A percentile compares a stretch with the other conserved stretches of the same genome.
These are phyloP conservation scores for Hypoxylon sp. DNA, from an alignment of 2,329 filamentous ascomycete species.

Conservation along the genomic window DNA sequence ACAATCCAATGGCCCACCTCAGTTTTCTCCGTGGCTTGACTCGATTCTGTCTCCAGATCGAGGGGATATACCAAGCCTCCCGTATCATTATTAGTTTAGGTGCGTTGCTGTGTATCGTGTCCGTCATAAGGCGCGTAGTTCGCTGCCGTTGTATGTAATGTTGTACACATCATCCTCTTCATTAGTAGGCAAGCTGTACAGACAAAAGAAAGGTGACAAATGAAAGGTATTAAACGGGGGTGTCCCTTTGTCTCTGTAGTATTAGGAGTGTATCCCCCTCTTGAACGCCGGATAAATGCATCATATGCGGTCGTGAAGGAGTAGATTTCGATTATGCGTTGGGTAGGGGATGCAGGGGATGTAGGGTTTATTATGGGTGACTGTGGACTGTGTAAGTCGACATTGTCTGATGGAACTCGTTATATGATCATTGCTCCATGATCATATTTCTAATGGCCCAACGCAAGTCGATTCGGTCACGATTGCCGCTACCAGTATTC, in stretches of 20 bases:
- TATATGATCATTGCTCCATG: constrained; percentile 49
- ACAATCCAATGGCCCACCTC: constrained; percentile 20
- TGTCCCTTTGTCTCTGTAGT: constrained; percentile 3
- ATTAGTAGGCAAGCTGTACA: constrained; percentile 25
- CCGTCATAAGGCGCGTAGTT: constrained; percentile 26
- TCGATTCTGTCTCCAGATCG: constrained; percentile 20
- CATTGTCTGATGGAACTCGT: not conserved
- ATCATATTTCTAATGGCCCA: constrained; percentile 79
- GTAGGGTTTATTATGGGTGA: not conserved
- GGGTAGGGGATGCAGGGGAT: not conserved
- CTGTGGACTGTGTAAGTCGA: constrained; percentile 3
- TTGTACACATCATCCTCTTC: constrained; percentile 34
- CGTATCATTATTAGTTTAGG: constrained; percentile 32
- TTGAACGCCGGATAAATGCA: constrained; percentile 23
- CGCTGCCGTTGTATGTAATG: constrained; percentile 30
- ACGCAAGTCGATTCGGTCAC: constrained; percentile 75
- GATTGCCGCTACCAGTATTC: constrained; percentile 65
- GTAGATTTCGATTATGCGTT: constrained; percentile 1
- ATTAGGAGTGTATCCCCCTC: constrained; percentile 26
- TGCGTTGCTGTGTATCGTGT: constrained; percentile 26
- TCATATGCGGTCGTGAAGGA: constrained; percentile 24
- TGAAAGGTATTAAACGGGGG: constrained; percentile 25
- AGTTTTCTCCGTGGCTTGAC: constrained; percentile 3
- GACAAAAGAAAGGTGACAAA: constrained; percentile 36
- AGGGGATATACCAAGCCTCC: constrained; percentile 24